These are phyloP conservation scores for Danielia reshetovae DNA, from an alignment of 805 yeast species.

Conservation along the genomic window DNA sequence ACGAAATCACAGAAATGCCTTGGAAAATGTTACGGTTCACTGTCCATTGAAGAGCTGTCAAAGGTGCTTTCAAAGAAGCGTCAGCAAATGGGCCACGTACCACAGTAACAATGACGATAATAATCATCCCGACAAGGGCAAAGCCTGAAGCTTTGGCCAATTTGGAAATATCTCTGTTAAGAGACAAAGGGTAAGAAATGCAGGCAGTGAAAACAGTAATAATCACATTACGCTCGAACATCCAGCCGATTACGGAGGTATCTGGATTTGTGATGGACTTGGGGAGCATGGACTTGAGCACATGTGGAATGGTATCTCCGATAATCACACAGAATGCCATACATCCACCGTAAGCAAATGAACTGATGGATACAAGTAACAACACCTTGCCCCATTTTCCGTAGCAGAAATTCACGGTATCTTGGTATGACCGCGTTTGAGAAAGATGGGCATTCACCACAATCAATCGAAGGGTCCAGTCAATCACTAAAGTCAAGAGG, in stretches of 20 bases:
- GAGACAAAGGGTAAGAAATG: conserved; percentile 78
- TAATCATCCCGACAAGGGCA: conserved; percentile 79
- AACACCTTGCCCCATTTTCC: conserved; percentile 67
- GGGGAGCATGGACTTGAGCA: conserved; percentile 63
- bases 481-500: conserved; percentile 65
- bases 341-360: conserved; percentile 92
- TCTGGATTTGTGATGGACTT: conserved; percentile 27
- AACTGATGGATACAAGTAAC: conserved; percentile 72
- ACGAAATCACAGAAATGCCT: conserved; percentile 90
- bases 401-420: conserved; percentile 73
- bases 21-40: conserved; percentile 67
- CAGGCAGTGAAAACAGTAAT: conserved; percentile 66
- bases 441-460: conserved; percentile 78
- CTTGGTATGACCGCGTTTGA: conserved; percentile 78
- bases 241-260: conserved; percentile 37
- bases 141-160: conserved; percentile 84
- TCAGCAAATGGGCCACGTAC: conserved; percentile 66
- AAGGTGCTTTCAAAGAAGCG: conserved; percentile 42
- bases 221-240: conserved; percentile 65
- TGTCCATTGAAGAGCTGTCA: conserved; percentile 44
- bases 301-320: conserved; percentile 94
- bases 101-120: conserved; percentile 71
- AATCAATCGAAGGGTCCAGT: conserved; percentile 81
- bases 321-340: conserved; percentile 92
- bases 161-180: conserved; percentile 76